These are phyloP conservation scores for Penicillium samsonianum DNA, from an alignment of 495 filamentous ascomycete genomes.

Conservation along the genomic window DNA sequence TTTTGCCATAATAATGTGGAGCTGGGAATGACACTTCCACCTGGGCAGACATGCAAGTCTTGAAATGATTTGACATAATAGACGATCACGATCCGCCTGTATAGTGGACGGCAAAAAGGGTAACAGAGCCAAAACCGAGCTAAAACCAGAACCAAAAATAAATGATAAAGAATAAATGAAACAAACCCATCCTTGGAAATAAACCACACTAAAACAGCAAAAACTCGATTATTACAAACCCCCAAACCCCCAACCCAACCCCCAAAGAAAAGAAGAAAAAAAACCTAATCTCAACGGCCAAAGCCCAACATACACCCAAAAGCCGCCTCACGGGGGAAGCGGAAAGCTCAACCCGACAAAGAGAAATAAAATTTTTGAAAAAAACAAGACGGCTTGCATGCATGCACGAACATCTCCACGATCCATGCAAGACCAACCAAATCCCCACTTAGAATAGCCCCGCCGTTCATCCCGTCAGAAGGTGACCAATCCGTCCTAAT, in stretches of 20 bases:
- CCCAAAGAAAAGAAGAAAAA: background rate
- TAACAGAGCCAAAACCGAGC: too few relatives aligned
- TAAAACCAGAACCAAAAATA: too few relatives aligned
- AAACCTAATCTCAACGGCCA: background rate
- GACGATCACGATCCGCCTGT: background rate
- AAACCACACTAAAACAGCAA: background rate
- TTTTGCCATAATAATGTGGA: background rate
- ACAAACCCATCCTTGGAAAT: constrained; percentile 1
- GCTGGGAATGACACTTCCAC: background rate
- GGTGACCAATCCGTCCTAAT: constrained; percentile 24
- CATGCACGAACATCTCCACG: constrained; percentile 25
- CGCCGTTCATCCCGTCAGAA: constrained; percentile 32
- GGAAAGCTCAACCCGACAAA: background rate
- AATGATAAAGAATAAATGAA: background rate
- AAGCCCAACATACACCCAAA: background rate
- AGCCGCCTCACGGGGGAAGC: background rate
- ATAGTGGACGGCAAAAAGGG: background rate
- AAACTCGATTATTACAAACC: background rate
- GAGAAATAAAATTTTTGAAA: background rate
- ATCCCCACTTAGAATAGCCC: constrained; percentile 16
- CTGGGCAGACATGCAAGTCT: background rate
- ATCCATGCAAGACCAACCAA: constrained; percentile 10
- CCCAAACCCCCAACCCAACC: background rate
- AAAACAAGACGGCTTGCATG: background rate
- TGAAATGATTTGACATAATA: background rate